These are phyloP conservation scores for Flaveria ramosissima DNA, from an alignment of 129 eudicot genomes.

Conservation along the genomic window DNA sequence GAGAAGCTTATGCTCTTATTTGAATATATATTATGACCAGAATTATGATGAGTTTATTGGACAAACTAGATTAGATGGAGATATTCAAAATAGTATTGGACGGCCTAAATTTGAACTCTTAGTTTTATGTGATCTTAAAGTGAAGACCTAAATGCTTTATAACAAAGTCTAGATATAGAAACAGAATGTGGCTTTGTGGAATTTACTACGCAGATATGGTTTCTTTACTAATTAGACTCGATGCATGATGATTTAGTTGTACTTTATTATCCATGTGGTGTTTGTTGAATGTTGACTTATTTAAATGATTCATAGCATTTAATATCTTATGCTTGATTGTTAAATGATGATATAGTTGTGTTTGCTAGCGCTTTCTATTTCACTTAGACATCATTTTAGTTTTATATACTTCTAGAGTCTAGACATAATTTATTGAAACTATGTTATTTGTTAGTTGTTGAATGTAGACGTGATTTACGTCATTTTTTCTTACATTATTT, in stretches of 20 bases:
- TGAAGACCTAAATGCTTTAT: neutral
- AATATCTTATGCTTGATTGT: neutral
- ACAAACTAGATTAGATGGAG: neutral
- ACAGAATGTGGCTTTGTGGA: neutral
- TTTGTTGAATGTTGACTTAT: slow-evolving; percentile 14
- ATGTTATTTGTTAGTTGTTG: slow-evolving; percentile 1
- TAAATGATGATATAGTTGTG: slow-evolving; percentile 4
- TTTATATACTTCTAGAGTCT: neutral
- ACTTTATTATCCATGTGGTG: neutral
- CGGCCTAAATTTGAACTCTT: neutral
- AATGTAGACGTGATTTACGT: neutral
- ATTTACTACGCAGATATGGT: neutral
- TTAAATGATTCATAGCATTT: neutral
- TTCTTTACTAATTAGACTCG: neutral
- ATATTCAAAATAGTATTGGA: neutral
- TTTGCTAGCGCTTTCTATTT: neutral
- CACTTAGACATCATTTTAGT: neutral
- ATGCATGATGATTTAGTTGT: neutral
- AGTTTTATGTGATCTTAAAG: neutral
- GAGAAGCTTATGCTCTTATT: slow-evolving; percentile 29
- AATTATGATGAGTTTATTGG: neutral
- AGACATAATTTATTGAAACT: neutral
- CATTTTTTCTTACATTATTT: neutral
- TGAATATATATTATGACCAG: slow-evolving; percentile 7
- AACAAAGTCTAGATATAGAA: neutral